A percentile compares a stretch with the other conserved stretches of the same genome.
Evolutionary conservation across 371 early-diverging fungal genomes (phyloP).

Genomic region (Chytridiales sp.): DNA sequence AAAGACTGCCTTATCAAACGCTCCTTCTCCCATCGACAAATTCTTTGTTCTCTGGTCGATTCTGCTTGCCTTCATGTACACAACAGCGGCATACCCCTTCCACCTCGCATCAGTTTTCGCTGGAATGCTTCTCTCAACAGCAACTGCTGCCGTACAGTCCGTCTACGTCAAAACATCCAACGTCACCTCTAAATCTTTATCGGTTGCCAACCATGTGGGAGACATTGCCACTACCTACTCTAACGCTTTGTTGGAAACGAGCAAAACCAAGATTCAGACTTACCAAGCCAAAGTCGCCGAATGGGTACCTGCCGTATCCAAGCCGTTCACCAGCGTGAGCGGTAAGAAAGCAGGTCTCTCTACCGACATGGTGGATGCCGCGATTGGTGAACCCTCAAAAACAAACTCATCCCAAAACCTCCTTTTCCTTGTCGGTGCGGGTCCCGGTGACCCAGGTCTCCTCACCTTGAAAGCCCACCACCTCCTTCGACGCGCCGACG

Average conservation of each 20-base stretch:
- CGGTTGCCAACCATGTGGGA: not conserved
- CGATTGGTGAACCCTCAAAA: no score
- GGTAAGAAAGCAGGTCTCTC: no score
- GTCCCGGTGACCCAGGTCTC: conserved; percentile 81
- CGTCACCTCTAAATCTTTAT: not conserved
- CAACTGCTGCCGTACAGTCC: not conserved
- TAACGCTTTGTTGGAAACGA: not conserved
- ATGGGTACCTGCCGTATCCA: no score
- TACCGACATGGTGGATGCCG: conserved; percentile 5
- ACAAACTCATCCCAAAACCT: no score
- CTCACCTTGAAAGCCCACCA: conserved; percentile 72
- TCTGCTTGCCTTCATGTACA: no score
- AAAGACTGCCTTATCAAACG: no score
- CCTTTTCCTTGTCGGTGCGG: conserved; percentile 81
- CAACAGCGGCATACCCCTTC: not conserved
- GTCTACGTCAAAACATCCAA: not conserved
- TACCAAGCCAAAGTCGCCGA: no score
- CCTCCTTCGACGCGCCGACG: conserved; percentile 66
- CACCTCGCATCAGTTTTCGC: not conserved
- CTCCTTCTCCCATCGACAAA: no score
- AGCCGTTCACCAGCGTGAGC: no score
- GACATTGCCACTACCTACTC: conserved; percentile 3
- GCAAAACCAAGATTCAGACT: no score
- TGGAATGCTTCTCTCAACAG: not conserved
- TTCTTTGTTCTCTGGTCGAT: no score